Evolutionary conservation across 495 filamentous ascomycete genomes (phyloP), one percentile per base, ranked within the genome.

Genomic region (Neohortaea acidophila): DNA sequence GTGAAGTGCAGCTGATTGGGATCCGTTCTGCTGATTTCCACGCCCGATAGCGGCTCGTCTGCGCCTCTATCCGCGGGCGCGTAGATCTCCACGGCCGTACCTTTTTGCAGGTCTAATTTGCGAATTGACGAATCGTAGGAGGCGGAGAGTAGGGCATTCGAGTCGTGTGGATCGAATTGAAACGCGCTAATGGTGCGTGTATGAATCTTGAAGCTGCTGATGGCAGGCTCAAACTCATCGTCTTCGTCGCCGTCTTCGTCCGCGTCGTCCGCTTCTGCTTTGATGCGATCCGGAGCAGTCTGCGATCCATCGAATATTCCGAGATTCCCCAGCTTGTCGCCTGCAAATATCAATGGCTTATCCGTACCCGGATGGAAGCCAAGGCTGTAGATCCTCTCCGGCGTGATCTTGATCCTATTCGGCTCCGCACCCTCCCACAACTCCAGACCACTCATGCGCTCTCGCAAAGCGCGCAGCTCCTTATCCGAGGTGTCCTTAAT

Each of bases 111-210:
- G 52, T 96, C 84, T 31, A 96, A 64, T 43, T 79, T 81, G 2
- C 91, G 79, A 49, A 97, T 81, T 0, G 81, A 84, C 29, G 82
- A 86, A 60, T 97, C 89, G 53, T 96, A 96, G n/a, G 85, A 94
- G 13, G 77, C 71, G 0, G 87, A 81, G 50, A 78, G 89, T 20
- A 96, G 63, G 17, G 60, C 58, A 43, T 75, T 76, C 0, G 68
- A 65, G 49, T 89, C 78, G 26, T 67, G 63, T 0, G 77, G 72
- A 10, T 78, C 70, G 49, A 96, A 77, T 25, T 77, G 70, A 57
- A 96, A 83, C 2, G 77, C 70, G 14, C 77, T 72, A 36, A 97
- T 94, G 1, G 91, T 94, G 27, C 86, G 75, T 0, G 81, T 80
- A 49, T 97, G 89, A 4, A 78, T 72, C 51, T 94, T 93, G 53